Percentiles rank a stretch among this genome's conserved stretches.
phyloP scores from a whole-genome alignment of 2,329 filamentous ascomycete genomes.

The Tolypocladium pustulatum region DNA sequence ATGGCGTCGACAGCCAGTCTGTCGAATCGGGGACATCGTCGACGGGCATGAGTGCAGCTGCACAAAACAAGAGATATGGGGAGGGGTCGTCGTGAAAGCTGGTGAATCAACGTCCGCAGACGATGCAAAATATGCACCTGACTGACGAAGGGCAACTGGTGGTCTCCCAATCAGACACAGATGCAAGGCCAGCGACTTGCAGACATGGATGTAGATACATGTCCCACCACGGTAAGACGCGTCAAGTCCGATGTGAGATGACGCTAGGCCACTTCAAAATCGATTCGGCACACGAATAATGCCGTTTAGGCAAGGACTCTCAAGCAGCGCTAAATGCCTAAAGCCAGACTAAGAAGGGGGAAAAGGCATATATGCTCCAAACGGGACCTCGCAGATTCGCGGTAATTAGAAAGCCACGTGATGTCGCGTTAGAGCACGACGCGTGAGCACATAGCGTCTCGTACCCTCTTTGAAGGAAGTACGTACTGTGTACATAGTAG shows the following conservation, averaged over 20 bases:
- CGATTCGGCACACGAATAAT: not conserved
- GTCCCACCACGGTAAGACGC: not conserved
- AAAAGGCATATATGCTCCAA: not conserved
- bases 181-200: not conserved
- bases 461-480: too few relatives aligned
- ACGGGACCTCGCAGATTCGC: not conserved
- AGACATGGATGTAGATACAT: not conserved
- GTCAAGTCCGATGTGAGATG: not conserved
- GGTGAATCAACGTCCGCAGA: too few relatives aligned
- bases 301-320: not conserved
- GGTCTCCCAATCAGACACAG: not conserved
- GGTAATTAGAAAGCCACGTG: conserved; percentile 17
- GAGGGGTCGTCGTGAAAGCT: too few relatives aligned
- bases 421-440: conserved; percentile 17
- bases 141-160: not conserved
- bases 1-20: conserved; percentile 67
- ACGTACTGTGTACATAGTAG: not conserved
- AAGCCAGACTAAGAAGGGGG: too few relatives aligned
- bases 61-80: not conserved
- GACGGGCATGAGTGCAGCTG: conserved; percentile 15
- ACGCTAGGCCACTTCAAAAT: not conserved
- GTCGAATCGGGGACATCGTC: conserved; percentile 61
- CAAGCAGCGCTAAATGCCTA: not conserved
- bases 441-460: conserved; percentile 6
- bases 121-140: not conserved